Conservation (phyloP, 306 rosid genomes). For the Cucurbita ficifolia region DNA sequence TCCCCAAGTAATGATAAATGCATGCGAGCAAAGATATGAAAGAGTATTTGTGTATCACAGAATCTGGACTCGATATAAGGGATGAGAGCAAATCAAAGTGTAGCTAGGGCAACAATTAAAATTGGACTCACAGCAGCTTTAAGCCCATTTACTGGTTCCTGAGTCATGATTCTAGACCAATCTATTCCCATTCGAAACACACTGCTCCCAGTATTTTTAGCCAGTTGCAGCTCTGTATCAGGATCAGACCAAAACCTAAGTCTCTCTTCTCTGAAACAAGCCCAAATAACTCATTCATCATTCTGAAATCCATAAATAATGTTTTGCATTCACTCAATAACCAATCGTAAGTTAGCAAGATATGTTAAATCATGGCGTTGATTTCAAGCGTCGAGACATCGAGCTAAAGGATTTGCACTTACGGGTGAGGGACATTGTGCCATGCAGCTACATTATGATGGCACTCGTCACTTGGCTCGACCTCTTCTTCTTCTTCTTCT, state of each 20-base stretch:
- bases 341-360: background rate
- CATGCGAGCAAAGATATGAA: background rate
- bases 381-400: background rate
- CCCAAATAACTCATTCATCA: slow-evolving; percentile 14
- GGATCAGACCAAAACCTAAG: slow-evolving; percentile 99
- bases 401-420: slow-evolving; percentile 14
- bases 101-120: slow-evolving; percentile 5
- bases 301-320: background rate
- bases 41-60: background rate
- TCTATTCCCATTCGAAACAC: slow-evolving; percentile 96
- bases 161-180: slow-evolving; percentile 84
- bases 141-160: slow-evolving; percentile 56
- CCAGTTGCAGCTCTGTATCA: slow-evolving; percentile 74
- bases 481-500: slow-evolving; percentile 27
- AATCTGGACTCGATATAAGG: background rate
- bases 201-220: slow-evolving; percentile 65
- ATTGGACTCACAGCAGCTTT: slow-evolving; percentile 48
- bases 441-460: slow-evolving; percentile 78
- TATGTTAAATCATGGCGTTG: background rate
- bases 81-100: background rate
- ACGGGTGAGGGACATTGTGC: slow-evolving; percentile 93
- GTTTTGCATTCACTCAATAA: background rate
- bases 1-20: background rate
- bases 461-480: slow-evolving; percentile 15
- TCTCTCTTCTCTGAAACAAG: slow-evolving; percentile 74